These are phyloP conservation scores for Fusarium siculi DNA, from an alignment of 2,329 filamentous ascomycete genomes.

Conservation along the genomic window DNA sequence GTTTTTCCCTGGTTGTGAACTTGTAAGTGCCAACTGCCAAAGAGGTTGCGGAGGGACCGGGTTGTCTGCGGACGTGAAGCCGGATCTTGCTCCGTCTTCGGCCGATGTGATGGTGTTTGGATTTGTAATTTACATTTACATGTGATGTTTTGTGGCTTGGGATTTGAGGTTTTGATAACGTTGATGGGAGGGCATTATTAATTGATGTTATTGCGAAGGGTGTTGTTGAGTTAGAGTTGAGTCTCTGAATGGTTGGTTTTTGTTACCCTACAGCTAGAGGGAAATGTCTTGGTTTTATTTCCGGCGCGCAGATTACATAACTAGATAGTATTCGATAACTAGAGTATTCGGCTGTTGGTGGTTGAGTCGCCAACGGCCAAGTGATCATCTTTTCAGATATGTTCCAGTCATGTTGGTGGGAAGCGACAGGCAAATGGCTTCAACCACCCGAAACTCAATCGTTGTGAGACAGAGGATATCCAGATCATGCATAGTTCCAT, in stretches of 20 bases:
- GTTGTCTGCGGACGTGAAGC: constrained; percentile 6
- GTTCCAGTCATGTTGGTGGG: neutral
- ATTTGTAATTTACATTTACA: neutral
- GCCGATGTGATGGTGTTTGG: constrained; percentile 8
- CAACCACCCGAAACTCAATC: neutral
- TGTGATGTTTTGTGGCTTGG: neutral
- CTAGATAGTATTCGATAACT: neutral
- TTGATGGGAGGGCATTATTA: neutral
- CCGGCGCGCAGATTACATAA: neutral
- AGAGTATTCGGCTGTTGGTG: neutral
- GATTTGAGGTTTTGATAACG: neutral
- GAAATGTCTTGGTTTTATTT: neutral
- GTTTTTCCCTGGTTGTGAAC: constrained; percentile 1
- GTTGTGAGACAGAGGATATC: neutral
- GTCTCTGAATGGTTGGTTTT: constrained; percentile 12
- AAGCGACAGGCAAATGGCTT: neutral
- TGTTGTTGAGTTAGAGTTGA: neutral
- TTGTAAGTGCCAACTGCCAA: constrained; percentile 4
- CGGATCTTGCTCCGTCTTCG: constrained; percentile 36
- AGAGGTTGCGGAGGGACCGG: constrained; percentile 23
- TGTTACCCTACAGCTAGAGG: neutral
- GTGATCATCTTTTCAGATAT: neutral
- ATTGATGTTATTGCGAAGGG: neutral
- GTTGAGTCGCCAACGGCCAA: neutral
- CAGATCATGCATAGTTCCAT: rapidly evolving